Conservation (phyloP, 306 rosid genomes). For the Astragalus glycyphyllos region DNA sequence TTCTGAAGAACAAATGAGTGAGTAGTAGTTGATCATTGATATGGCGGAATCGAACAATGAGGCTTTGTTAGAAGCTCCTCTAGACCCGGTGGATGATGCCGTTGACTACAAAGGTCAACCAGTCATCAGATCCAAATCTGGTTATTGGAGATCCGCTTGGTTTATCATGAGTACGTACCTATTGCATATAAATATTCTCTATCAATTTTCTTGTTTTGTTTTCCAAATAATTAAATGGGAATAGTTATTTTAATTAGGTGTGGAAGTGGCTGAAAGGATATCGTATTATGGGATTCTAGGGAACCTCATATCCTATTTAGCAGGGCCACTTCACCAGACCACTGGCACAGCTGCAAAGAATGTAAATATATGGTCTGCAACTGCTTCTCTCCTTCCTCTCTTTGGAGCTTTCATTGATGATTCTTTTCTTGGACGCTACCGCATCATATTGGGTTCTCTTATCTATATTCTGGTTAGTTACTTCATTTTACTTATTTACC, state of each 20-base stretch:
- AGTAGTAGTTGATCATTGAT: too few relatives aligned
- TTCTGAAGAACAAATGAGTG: too few relatives aligned
- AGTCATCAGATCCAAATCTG: constrained; percentile 40
- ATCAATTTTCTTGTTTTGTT: too few relatives aligned
- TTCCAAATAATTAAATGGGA: too few relatives aligned
- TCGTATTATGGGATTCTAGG: constrained; percentile 54
- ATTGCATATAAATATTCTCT: too few relatives aligned
- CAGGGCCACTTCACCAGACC: constrained; percentile 57
- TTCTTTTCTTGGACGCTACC: constrained; percentile 62
- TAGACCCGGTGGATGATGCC: constrained; percentile 41
- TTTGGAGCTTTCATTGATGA: constrained; percentile 63
- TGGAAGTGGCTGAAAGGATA: constrained; percentile 59
- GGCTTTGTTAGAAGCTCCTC: neutral
- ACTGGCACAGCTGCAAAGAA: constrained; percentile 59
- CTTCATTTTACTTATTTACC: neutral
- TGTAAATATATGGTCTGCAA: constrained; percentile 61
- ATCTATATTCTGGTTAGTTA: constrained; percentile 53
- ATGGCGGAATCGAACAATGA: neutral
- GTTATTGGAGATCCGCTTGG: constrained; percentile 55
- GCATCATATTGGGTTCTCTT: constrained; percentile 50
- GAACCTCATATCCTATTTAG: constrained; percentile 58
- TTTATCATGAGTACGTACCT: constrained; percentile 41
- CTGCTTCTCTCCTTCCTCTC: constrained; percentile 56
- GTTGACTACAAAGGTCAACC: constrained; percentile 51
- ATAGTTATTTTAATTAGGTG: too few relatives aligned